These are phyloP conservation scores for Colletotrichum sp. DNA, from an alignment of 2,329 filamentous ascomycete genomes.

Conservation along the genomic window DNA sequence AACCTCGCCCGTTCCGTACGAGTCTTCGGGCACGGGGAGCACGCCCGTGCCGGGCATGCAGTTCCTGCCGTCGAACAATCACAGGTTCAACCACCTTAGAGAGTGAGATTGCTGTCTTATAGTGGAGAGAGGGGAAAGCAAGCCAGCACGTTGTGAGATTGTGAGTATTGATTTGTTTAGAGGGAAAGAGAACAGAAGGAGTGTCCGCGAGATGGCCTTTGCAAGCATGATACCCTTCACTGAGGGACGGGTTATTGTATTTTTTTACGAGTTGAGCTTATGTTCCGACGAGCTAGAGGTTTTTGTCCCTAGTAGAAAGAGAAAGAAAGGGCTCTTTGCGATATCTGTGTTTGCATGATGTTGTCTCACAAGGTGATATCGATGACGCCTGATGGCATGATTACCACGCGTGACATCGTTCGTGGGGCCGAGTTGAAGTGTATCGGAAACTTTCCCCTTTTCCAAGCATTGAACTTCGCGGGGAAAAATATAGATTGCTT, in stretches of 20 bases:
- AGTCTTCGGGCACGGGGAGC: slow-evolving; percentile 36
- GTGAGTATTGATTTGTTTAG: not conserved
- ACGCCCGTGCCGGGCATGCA: slow-evolving; percentile 39
- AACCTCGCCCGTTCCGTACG: slow-evolving; percentile 50
- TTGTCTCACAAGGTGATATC: not conserved
- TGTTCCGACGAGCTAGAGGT: not conserved
- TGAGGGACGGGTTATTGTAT: not conserved
- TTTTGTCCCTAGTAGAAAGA: not conserved
- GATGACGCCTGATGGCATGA: not conserved
- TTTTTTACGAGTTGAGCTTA: not conserved
- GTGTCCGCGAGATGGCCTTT: not conserved
- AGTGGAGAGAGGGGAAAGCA: not conserved
- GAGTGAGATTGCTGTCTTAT: slow-evolving; percentile 29
- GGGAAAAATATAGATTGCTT: not conserved
- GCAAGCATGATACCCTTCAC: slow-evolving; percentile 6
- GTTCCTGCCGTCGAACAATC: slow-evolving; percentile 45
- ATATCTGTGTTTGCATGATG: not conserved
- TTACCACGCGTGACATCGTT: not conserved
- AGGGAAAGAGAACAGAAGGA: not conserved
- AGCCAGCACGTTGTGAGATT: not conserved
- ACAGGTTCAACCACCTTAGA: slow-evolving; percentile 50
- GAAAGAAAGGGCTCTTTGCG: not conserved
- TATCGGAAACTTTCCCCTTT: not conserved
- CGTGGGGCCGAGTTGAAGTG: not conserved
- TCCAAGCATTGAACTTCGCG: not conserved